Base-by-base conservation (phyloP, 78 protist species). In the Bigelowiella natans region DNA sequence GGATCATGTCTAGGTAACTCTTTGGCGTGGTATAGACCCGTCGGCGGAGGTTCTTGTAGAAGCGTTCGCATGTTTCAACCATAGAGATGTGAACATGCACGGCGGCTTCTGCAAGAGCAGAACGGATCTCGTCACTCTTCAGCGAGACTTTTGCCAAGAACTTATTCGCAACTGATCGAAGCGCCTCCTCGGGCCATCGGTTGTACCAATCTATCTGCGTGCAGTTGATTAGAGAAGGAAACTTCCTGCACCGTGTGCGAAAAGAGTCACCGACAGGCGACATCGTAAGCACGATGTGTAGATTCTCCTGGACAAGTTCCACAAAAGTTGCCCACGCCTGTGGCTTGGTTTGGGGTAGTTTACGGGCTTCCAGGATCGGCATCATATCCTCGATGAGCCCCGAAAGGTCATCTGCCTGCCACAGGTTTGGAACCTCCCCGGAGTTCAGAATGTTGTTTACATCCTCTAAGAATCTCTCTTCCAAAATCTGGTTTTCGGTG, bases 381-480 rank as follows among this genome's bases (percentile, higher is more conserved):
- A 84, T 82, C 7, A 40, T 82, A 2, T 90, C 89, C 0, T 2
- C 31, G 31, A 2, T 88, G 18, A 85, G 36, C 30, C 11, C 11
- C 30, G 51, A 34, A 18, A 85, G 38, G 30, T 93, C 96, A 18
- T 92, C 92, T 36, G 0, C 64, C 31, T 40, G 86, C 37, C 84
- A 94, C 38, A 97, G 1, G 64, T 94, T 94, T 38, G 97, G 97
- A 2, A 97, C 97, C 39, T 97, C 98, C 51, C 97, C 98, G 0
- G 96, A 73, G 92, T 95, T 93, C 36, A 97, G 95, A 2, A 97
- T 37, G 95, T 92, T 93, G 94, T 89, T 90, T 63, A 97, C 83
- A 93, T 97, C 98, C 88, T 97, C 98, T 29, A 97, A 89, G 89
- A 96, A 92, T 30, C 88, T 0, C 37, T 95, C 96, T 31, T 94